Evolutionary conservation across 176 grass and related monocot genomes (phyloP).

Genomic region (Avena insularis): DNA sequence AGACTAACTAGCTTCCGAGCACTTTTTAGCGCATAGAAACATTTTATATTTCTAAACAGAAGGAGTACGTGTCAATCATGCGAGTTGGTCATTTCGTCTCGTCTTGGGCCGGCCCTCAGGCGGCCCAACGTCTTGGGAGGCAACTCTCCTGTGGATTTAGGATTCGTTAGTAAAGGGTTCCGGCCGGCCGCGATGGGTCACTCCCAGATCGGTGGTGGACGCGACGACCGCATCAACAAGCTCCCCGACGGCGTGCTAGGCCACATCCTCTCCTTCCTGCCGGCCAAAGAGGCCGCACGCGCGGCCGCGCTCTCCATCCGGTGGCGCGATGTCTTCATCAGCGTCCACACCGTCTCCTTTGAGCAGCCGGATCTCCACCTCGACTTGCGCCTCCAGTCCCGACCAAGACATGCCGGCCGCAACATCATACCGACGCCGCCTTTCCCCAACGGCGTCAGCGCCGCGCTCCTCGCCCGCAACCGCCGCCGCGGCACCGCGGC

Average conservation of each 20-base stretch:
- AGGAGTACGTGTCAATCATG: too few species aligned
- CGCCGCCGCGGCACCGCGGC: neutral
- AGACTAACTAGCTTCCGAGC: too few species aligned
- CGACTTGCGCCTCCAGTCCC: too few species aligned
- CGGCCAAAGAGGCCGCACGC: neutral
- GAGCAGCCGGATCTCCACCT: neutral
- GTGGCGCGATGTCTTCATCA: neutral
- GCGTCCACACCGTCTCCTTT: constrained; percentile 30
- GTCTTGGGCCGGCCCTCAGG: too few species aligned
- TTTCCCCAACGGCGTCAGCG: neutral
- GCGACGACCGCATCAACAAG: neutral
- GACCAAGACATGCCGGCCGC: too few species aligned
- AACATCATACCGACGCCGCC: neutral
- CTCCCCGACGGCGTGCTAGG: neutral
- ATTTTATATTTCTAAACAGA: too few species aligned
- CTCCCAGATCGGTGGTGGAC: neutral
- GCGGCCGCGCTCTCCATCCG: neutral
- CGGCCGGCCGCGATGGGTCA: neutral
- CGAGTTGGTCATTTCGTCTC: too few species aligned
- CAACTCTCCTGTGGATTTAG: neutral
- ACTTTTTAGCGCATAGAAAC: too few species aligned
- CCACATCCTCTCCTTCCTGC: constrained; percentile 44
- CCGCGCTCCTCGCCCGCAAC: neutral
- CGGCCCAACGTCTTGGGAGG: too few species aligned
- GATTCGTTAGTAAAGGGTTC: constrained; percentile 1